Conservation (phyloP, 2,329 filamentous ascomycete species). For the Pseudohalonectria lignicola region DNA sequence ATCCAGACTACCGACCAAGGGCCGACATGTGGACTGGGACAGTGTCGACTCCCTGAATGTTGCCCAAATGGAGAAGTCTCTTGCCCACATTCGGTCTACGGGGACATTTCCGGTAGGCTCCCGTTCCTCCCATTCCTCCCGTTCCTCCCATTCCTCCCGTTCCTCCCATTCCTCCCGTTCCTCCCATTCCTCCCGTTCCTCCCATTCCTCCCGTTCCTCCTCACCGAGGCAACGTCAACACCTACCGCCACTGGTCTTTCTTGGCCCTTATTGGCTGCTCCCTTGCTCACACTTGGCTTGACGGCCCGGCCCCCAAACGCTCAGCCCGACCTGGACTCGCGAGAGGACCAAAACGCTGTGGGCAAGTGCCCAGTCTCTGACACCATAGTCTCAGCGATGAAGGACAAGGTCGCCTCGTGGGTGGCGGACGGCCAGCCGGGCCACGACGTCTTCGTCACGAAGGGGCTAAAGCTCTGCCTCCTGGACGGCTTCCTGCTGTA, state of each 20-base stretch:
- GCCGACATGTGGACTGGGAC: conserved; percentile 80
- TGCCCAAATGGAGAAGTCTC: conserved; percentile 50
- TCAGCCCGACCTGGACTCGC: conserved; percentile 40
- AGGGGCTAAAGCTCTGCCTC: conserved; percentile 47
- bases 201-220: neutral
- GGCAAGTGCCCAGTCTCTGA: conserved; percentile 41
- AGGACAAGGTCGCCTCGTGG: conserved; percentile 34
- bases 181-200: neutral
- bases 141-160: conserved; percentile 7
- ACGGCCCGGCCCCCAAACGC: no score
- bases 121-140: conserved; percentile 8
- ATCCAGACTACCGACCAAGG: conserved; percentile 40
- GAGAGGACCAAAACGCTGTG: conserved; percentile 52
- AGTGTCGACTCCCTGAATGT: conserved; percentile 71
- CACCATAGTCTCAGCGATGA: conserved; percentile 31
- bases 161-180: neutral
- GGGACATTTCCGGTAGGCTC: conserved; percentile 52
- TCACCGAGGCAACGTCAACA: no score
- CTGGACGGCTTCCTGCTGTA: conserved; percentile 88
- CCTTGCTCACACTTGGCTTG: conserved; percentile 3
- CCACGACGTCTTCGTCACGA: conserved; percentile 19
- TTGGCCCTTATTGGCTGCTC: neutral
- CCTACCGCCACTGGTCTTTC: neutral
- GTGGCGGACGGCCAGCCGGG: conserved; percentile 31
- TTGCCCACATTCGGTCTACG: conserved; percentile 58